A percentile compares a stretch with the other conserved stretches of the same genome.
Evolutionary conservation across 148 eudicot genomes (phyloP).

Genomic region (Pharnaceum exiguum): DNA sequence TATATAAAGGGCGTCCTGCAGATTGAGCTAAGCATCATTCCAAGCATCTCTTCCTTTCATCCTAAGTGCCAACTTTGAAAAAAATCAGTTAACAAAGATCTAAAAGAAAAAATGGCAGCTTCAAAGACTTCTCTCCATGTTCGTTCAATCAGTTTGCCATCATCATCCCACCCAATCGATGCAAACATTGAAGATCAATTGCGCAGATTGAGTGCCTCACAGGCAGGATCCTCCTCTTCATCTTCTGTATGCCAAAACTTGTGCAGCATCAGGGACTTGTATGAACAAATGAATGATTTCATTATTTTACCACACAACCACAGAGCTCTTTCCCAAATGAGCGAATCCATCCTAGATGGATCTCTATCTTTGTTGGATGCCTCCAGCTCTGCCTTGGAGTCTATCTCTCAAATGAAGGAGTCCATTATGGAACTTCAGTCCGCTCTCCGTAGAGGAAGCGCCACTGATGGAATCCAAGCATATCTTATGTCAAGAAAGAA

Average conservation of each 20-base stretch:
- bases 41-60: not conserved
- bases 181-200: constrained; percentile 8
- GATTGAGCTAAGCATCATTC: not conserved
- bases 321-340: not conserved
- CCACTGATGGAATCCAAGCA: not conserved
- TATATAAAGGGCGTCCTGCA: not conserved
- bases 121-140: not conserved
- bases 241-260: not conserved
- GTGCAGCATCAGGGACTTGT: not conserved
- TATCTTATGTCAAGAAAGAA: constrained; percentile 5
- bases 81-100: not conserved
- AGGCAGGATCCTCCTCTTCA: not conserved
- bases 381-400: not conserved
- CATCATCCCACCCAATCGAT: constrained; percentile 5
- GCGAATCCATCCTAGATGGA: constrained; percentile 13
- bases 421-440: too few species aligned
- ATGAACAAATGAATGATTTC: constrained; percentile 4
- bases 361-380: constrained; percentile 13
- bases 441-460: constrained; percentile 1
- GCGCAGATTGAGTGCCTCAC: not conserved
- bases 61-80: not conserved
- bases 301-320: constrained; percentile 7
- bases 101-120: not conserved
- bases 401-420: constrained; percentile 3
- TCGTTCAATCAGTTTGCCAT: constrained; percentile 8